Evolutionary conservation across 371 early-diverging fungal genomes (phyloP), one percentile per base, ranked within the genome.

Genomic region (Capniomyces stellatus): DNA sequence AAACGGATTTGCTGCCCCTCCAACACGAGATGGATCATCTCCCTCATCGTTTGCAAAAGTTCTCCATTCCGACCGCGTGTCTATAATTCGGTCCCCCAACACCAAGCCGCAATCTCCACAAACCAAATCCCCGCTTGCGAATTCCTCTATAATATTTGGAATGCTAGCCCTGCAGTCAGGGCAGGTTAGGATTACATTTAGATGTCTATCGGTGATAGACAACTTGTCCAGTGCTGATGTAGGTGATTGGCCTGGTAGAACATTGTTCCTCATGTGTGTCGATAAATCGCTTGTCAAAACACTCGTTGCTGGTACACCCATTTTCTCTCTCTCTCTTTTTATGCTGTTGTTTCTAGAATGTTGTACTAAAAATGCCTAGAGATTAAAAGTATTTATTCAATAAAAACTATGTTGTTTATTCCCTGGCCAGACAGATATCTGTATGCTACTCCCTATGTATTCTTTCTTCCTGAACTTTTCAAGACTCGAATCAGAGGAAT

Each of bases 31-130:
- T 42, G 98, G 98, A 70, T 99, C 98, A 64, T 90, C 92, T 46
- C 87, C 88, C 58, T 84, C 89, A 58, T 90, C 92, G 70, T 92
- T 89, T 43, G 87, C 81, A 73, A 99, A 99, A 0, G 94, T 96
- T 59, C 99, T 83, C 99, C 99, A 99, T 69, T 99, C 99, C 4
- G 92, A 88, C 22, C 97, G 77, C 12, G 98, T 96, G 70, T 99
- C 99, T 52, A 99, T 94, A 55, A 99, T 91, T 48, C 97, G 78
- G 69, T 93, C 87, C 40, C 92, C 94, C 27, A 98, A 75, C 3
- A 98, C 89, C 35, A 94, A 70, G 29, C 98, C 99, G 69, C 99
- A 99, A 66, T 86, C 84, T 29, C 95, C 95, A 69, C 99, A 99
- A 13, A 99, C 87, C 54, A 89, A 67, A 74, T 94, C 98, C 15